phyloP scores from a whole-genome alignment of 1,139 yeast species.

The Candida labiduridarum region DNA sequence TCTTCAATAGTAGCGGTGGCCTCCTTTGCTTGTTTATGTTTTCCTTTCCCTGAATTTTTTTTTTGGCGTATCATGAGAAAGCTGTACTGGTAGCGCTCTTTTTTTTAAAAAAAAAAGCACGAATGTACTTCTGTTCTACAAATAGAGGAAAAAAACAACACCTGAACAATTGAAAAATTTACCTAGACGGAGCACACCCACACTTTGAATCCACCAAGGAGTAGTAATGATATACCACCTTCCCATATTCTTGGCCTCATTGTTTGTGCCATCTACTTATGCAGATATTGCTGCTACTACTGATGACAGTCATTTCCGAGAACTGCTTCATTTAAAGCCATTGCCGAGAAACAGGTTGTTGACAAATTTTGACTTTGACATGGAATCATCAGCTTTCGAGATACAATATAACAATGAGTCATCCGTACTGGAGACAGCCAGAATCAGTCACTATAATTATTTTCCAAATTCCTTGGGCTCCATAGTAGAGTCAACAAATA shows the following conservation, averaged over 20 bases:
- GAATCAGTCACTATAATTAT: conserved; percentile 57
- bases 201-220: not conserved
- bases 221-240: not conserved
- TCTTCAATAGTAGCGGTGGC: no score
- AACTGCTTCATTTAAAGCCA: conserved; percentile 63
- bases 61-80: no score
- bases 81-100: no score
- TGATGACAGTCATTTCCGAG: conserved; percentile 43
- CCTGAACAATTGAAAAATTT: not conserved
- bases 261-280: not conserved
- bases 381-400: conserved; percentile 53
- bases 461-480: conserved; percentile 88
- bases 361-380: conserved; percentile 67
- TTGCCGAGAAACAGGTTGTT: conserved; percentile 69
- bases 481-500: conserved; percentile 62
- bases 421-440: conserved; percentile 18
- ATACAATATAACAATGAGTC: conserved; percentile 21
- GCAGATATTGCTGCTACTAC: not conserved
- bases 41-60: not conserved
- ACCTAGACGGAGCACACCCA: not conserved
- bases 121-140: not conserved
- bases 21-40: not conserved
- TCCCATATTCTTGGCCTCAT: conserved; percentile 16
- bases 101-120: not conserved
- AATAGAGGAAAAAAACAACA: not conserved